A percentile compares a stretch with the other conserved stretches of the same genome.
Evolutionary conservation across 352 stramenopile genomes (phyloP).

Genomic region (Phytophthora litchii): DNA sequence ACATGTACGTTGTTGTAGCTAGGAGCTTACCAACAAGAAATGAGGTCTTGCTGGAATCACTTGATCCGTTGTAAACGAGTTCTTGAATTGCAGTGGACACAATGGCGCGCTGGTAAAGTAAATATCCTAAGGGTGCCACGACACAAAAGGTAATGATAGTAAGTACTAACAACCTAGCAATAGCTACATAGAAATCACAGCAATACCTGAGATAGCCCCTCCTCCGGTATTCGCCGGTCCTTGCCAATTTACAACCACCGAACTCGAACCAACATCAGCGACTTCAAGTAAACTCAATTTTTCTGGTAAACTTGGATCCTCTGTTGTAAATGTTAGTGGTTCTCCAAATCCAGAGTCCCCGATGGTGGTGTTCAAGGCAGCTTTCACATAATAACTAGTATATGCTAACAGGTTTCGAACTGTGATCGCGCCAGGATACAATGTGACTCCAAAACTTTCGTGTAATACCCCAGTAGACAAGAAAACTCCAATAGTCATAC

Average conservation of each 20-base stretch:
- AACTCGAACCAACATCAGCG: slow-evolving; percentile 33
- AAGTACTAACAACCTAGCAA: neutral
- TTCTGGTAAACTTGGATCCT: slow-evolving; percentile 18
- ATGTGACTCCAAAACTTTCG: slow-evolving; percentile 8
- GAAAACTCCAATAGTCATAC: slow-evolving; percentile 18
- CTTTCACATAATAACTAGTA: slow-evolving; percentile 39
- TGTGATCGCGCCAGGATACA: slow-evolving; percentile 6
- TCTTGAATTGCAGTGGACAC: neutral
- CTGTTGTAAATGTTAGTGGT: slow-evolving; percentile 30
- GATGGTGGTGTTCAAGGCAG: slow-evolving; percentile 15
- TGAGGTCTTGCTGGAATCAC: slow-evolving; percentile 13
- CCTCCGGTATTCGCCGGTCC: slow-evolving; percentile 47
- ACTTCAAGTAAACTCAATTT: slow-evolving; percentile 19
- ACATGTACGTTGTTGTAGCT: slow-evolving; percentile 36
- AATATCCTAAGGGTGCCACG: slow-evolving; percentile 30
- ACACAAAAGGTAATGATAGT: neutral
- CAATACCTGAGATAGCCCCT: slow-evolving; percentile 41
- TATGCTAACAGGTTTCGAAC: slow-evolving; percentile 31
- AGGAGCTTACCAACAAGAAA: slow-evolving; percentile 30
- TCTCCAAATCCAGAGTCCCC: slow-evolving; percentile 26
- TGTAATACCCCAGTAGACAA: slow-evolving; percentile 8
- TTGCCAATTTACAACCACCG: slow-evolving; percentile 34
- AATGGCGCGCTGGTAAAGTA: slow-evolving; percentile 20
- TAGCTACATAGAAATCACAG: neutral
- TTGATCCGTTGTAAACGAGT: slow-evolving; percentile 35